These are phyloP conservation scores for Toxicodendron radicans DNA, from an alignment of 345 rosid species.

Conservation along the genomic window DNA sequence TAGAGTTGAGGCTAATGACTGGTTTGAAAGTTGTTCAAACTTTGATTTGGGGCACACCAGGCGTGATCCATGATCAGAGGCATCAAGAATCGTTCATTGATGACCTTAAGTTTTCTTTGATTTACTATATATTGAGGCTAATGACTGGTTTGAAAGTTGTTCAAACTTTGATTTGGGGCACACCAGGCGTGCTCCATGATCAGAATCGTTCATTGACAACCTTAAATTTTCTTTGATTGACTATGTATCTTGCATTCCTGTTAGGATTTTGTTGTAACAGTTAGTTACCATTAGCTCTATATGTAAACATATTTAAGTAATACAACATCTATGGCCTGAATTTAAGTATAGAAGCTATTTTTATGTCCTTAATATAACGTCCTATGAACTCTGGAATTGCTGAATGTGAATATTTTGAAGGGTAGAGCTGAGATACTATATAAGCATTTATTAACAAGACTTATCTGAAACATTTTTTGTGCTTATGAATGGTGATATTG, in stretches of 20 bases:
- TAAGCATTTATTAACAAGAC: neutral
- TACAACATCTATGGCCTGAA: neutral
- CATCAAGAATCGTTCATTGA: neutral
- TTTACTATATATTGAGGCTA: neutral
- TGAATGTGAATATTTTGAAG: neutral
- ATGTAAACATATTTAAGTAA: neutral
- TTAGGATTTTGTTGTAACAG: constrained; percentile 1
- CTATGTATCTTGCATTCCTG: neutral
- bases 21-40: neutral
- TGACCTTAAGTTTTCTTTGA: neutral
- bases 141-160: neutral
- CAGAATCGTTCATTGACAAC: neutral
- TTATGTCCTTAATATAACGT: neutral
- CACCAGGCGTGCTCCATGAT: neutral
- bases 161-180: neutral
- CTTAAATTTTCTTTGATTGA: neutral
- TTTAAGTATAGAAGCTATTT: neutral
- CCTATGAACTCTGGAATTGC: neutral
- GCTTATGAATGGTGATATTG: neutral
- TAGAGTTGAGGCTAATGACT: neutral
- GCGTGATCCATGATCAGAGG: neutral
- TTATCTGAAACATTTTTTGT: neutral
- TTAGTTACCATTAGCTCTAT: neutral
- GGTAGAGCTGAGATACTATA: neutral
- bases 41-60: neutral